Evolutionary conservation across 2,329 filamentous ascomycete species (phyloP).

Genomic region (Mollisiaceae sp.): DNA sequence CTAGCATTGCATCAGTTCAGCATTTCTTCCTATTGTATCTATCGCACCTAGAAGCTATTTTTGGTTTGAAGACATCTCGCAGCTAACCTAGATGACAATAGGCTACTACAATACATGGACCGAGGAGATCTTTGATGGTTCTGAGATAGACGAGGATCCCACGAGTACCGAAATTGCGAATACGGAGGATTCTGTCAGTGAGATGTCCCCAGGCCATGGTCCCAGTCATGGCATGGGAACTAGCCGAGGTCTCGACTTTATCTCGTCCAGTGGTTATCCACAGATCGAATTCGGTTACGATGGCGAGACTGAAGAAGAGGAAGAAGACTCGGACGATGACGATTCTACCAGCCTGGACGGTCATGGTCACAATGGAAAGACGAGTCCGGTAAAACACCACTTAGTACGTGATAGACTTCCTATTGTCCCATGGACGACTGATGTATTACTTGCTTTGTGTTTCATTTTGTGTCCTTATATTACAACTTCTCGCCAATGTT

Average conservation of each 20-base stretch:
- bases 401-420: constrained; percentile 25
- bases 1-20: background rate
- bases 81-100: constrained; percentile 2
- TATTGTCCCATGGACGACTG: background rate
- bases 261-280: constrained; percentile 81
- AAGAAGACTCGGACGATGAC: constrained; percentile 49
- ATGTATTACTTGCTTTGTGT: background rate
- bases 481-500: background rate
- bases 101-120: constrained; percentile 97
- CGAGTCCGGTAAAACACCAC: constrained; percentile 26
- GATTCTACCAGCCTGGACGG: constrained; percentile 53
- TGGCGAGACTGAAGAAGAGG: constrained; percentile 51
- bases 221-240: constrained; percentile 39
- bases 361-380: constrained; percentile 37
- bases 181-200: constrained; percentile 36
- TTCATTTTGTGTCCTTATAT: background rate
- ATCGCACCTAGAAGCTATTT: background rate
- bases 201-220: constrained; percentile 36
- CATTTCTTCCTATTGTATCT: background rate
- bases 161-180: constrained; percentile 53
- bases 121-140: constrained; percentile 67
- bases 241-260: constrained; percentile 88
- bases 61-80: no score
- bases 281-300: constrained; percentile 77
- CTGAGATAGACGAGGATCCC: constrained; percentile 60